Base-by-base conservation (phyloP, 129 eudicot genomes). In the Flaveria robusta region DNA sequence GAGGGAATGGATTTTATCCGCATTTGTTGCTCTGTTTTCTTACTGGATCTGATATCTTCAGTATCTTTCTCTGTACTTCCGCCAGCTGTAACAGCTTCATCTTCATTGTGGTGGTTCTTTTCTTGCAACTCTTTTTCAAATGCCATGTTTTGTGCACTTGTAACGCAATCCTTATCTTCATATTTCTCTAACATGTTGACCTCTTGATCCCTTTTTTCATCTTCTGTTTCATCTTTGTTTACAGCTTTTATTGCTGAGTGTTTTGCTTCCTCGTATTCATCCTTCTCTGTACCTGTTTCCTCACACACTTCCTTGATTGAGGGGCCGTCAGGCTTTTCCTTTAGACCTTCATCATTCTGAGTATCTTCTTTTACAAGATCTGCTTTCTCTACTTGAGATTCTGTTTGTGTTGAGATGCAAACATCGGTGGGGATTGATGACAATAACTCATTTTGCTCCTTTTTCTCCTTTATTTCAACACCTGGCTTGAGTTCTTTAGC, bases 21-120 rank as follows among this genome's bases (percentile, higher is more conserved):
- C 9, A 7, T 34, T 16, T 56, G 56, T 43, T 62, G 20, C 9
- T 81, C 77, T 3, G n/a, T 27, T 26, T 45, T 63, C 15, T 81
- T 71, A 69, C 70, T 50, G 29, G 66, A 16, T 51, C 29, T 41
- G 47, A 23, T 75, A 49, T 37, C 82, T 75, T 58, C 74, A 70
- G 59, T 68, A 46, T 66, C 71, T 50, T 77, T 59, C 70, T 77
- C 70, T 54, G 2, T 34, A 34, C 39, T 27, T n/a, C 52, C 74
- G 66, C 59, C 41, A 39, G 71, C 42, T 9, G 41, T n/a, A 18
- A 68, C 52, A 26, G n/a, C 42, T 34, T 60, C 75, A 18, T 34
- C 43, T 49, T 29, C 75, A 52, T 47, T 13, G 22, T 77, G 18
- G 55, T 39, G 41, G 26, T 77, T 31, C 12, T 24, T 29, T 50